Evolutionary conservation across 192 early-diverging fungal genomes (phyloP).

Genomic region (Haplosporangium gracile): DNA sequence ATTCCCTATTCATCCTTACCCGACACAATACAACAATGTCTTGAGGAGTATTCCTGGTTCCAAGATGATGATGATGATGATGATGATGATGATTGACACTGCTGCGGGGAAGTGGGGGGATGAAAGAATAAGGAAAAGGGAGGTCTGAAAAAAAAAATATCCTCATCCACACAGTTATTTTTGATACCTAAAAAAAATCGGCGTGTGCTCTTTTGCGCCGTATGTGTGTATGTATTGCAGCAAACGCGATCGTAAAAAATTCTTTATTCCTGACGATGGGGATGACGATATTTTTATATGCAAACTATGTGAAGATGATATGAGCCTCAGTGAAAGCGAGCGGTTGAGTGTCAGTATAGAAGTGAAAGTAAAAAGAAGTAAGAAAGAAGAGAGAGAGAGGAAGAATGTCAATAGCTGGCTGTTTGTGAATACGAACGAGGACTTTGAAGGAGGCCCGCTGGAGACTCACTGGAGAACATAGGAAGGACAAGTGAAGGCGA

Average conservation of each 20-base stretch:
- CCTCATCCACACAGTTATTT: neutral
- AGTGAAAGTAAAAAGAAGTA: neutral
- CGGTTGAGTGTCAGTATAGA: no score
- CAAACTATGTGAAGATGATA: no score
- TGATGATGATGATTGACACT: constrained; percentile 5
- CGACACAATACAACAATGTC: neutral
- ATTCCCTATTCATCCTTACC: neutral
- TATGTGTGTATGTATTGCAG: neutral
- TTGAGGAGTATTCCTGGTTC: neutral
- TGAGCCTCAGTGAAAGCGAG: no score
- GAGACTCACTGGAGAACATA: no score
- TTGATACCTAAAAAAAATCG: neutral
- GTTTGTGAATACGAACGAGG: no score
- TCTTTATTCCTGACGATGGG: constrained; percentile 5
- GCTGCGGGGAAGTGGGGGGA: neutral
- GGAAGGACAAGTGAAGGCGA: no score
- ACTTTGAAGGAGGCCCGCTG: no score
- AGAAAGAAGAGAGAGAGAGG: no score
- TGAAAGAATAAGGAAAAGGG: neutral
- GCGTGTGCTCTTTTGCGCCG: neutral
- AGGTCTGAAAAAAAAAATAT: neutral
- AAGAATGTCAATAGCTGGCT: no score
- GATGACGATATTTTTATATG: neutral
- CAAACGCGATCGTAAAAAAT: neutral
- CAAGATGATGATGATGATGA: constrained; percentile 1